Percentiles rank a stretch among this genome's conserved stretches.
Conservation (phyloP, 495 filamentous ascomycete species). For the Antarctomyces pellizariae region DNA sequence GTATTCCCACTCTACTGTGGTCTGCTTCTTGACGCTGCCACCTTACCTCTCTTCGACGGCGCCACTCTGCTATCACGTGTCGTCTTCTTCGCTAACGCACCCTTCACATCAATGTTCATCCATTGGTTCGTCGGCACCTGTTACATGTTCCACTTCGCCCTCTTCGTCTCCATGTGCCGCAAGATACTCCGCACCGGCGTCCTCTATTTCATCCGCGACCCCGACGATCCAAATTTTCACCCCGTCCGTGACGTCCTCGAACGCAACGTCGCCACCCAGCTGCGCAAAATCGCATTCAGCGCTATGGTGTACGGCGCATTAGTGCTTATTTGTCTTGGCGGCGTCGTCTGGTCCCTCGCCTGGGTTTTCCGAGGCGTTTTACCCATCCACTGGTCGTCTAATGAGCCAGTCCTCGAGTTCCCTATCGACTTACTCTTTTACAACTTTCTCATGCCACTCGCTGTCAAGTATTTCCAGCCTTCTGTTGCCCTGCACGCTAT, state of each 20-base stretch:
- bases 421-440: conserved; percentile 88
- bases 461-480: conserved; percentile 60
- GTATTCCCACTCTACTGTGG: conserved; percentile 92
- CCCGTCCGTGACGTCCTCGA: conserved; percentile 94
- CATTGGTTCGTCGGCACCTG: conserved; percentile 98
- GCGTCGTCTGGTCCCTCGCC: conserved; percentile 81
- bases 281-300: conserved; percentile 89
- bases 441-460: conserved; percentile 80
- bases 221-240: conserved; percentile 95
- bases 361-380: conserved; percentile 42
- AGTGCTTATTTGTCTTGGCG: conserved; percentile 80
- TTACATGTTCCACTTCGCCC: conserved; percentile 99
- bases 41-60: conserved; percentile 69
- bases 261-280: conserved; percentile 72
- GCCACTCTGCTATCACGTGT: conserved; percentile 54
- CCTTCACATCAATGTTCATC: conserved; percentile 75
- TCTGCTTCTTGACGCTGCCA: conserved; percentile 64
- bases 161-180: conserved; percentile 97
- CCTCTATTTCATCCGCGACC: conserved; percentile 92
- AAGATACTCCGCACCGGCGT: conserved; percentile 91
- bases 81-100: conserved; percentile 47
- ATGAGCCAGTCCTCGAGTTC: conserved; percentile 79
- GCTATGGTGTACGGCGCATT: conserved; percentile 87
- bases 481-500: conserved; percentile 59
- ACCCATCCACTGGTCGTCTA: conserved; percentile 80